A percentile compares a stretch with the other conserved stretches of the same genome.
These are phyloP conservation scores for Podospora bellae-mahoneyi DNA, from an alignment of 495 filamentous ascomycete species.

Conservation along the genomic window DNA sequence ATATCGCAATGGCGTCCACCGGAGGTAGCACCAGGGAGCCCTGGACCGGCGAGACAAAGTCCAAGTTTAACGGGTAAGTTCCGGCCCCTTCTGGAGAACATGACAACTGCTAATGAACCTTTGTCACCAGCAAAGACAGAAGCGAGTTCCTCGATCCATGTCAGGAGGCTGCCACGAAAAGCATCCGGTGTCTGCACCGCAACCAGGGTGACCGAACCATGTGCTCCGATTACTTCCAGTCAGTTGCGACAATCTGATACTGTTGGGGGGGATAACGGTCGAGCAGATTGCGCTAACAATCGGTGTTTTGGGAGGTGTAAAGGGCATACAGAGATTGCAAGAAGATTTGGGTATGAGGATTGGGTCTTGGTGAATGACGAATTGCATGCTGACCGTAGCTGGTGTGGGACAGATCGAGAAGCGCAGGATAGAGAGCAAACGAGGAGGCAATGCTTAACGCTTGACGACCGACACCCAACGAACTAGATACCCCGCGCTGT, in stretches of 20 bases:
- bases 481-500: not conserved
- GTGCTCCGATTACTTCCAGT: slow-evolving; percentile 95
- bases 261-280: not conserved
- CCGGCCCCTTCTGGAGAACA: not conserved
- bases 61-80: slow-evolving; percentile 20
- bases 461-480: not conserved
- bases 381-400: slow-evolving; percentile 20
- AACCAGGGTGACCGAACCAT: slow-evolving; percentile 82
- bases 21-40: slow-evolving; percentile 5
- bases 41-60: slow-evolving; percentile 18
- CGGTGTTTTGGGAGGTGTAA: slow-evolving; percentile 20
- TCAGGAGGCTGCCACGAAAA: slow-evolving; percentile 85
- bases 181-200: slow-evolving; percentile 79
- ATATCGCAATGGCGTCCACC: slow-evolving; percentile 15
- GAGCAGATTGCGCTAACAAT: not conserved
- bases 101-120: not conserved
- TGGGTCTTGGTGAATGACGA: not conserved
- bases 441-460: not conserved
- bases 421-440: slow-evolving; percentile 48
- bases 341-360: slow-evolving; percentile 74
- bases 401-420: slow-evolving; percentile 43
- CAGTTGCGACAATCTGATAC: slow-evolving; percentile 29
- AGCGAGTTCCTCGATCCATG: slow-evolving; percentile 93
- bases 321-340: slow-evolving; percentile 95
- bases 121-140: slow-evolving; percentile 61